Evolutionary conservation across 2,329 filamentous ascomycete species (phyloP).

Genomic region (Albifimbria verrucaria): DNA sequence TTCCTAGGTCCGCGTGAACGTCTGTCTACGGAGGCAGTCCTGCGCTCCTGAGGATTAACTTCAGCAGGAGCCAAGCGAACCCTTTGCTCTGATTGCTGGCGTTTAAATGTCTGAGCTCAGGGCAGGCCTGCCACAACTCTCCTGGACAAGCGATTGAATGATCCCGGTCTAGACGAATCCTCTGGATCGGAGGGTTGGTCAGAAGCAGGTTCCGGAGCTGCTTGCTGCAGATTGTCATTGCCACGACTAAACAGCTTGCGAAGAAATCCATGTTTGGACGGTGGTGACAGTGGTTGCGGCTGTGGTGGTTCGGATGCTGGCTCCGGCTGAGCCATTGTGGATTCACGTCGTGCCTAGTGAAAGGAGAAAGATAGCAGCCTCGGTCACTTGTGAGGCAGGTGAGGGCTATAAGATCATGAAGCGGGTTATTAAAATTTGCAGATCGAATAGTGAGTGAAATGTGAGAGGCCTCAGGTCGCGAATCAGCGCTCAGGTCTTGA

Average conservation of each 20-base stretch:
- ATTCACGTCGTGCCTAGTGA: not conserved
- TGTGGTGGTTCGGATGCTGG: constrained; percentile 24
- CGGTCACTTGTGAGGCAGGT: too few species aligned
- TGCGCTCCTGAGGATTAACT: constrained; percentile 62
- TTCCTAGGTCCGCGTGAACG: constrained; percentile 33
- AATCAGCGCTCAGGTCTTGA: not conserved
- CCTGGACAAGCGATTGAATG: constrained; percentile 43
- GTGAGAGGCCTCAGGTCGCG: too few species aligned
- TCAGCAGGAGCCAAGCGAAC: constrained; percentile 67
- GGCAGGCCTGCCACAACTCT: constrained; percentile 77
- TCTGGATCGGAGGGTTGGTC: constrained; percentile 13
- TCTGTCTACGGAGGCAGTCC: constrained; percentile 66
- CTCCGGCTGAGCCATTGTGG: constrained; percentile 28
- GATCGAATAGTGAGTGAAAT: too few species aligned
- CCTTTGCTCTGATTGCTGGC: constrained; percentile 77
- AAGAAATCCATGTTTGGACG: constrained; percentile 21
- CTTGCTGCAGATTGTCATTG: constrained; percentile 9
- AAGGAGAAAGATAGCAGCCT: too few species aligned
- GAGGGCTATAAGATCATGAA: too few species aligned
- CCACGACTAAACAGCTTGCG: constrained; percentile 24
- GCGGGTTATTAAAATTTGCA: too few species aligned
- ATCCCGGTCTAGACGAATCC: constrained; percentile 27
- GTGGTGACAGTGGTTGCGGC: constrained; percentile 20
- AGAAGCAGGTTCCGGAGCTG: constrained; percentile 12
- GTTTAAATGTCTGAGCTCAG: constrained; percentile 73